Evolutionary conservation across 306 rosid genomes (phyloP), one percentile per base, ranked within the genome.

Genomic region (Lupinus albus): DNA sequence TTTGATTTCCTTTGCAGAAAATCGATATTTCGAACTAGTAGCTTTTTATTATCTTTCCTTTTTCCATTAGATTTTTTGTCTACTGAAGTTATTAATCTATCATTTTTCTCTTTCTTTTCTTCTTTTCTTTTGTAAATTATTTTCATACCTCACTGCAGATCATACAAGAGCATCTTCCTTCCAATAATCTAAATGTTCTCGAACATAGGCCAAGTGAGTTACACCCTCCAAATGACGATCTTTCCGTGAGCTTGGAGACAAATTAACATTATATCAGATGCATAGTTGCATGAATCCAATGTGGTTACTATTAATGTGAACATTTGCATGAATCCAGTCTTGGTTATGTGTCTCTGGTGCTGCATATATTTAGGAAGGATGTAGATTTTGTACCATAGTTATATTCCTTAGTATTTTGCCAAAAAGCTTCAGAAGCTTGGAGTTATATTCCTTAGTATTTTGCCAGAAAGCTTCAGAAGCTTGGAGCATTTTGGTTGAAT

Each of bases 161-260:
- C 17, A 65, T 81, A 10, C 92, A 80, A 75, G 95, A 90, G 36
- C 89, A 85, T 76, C 84, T 87, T 67, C 84, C 85, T 35, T 81
- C 88, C 77, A 75, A 67, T 77, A 84, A 62, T 83, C 51, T 86
- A 78, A 83, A 74, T 79, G 49, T 75, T 61, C 88, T 76, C 66
- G 72, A 64, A 58, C 16, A 62, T 53, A 81, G 58, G 65, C 33
- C 77, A 32, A 85, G 78, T 32, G 96, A 80, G 28, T 64, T 54
- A 1, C 75, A 41, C 72, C 78, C 81, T 35, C 45, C 71, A 3
- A 70, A 44, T 36, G 79, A 79, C 28, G 76, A 72, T 54, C 65
- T 49, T 76, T 48, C 57, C 21, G 64, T 63, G 68, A 77, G 61
- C 55, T 81, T 52, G 11, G 86, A 78, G 55, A 71, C 67, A 25